These are phyloP conservation scores for Aspergillus versicolor DNA, from an alignment of 2,329 filamentous ascomycete species.

Conservation along the genomic window DNA sequence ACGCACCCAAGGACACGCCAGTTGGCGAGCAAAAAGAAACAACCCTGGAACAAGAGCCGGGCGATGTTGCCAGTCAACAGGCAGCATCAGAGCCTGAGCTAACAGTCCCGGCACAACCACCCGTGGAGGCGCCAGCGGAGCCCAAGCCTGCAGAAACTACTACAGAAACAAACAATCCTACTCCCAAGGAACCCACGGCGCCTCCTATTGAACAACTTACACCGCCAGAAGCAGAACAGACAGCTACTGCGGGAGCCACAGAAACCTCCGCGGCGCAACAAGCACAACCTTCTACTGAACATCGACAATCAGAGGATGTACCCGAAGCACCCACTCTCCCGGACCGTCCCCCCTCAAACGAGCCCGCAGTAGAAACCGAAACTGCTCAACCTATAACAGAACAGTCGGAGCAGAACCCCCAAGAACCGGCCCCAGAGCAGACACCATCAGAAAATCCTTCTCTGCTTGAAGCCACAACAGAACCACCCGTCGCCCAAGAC, in stretches of 20 bases:
- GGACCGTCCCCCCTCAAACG: background rate
- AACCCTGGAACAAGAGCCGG: constrained; percentile 3
- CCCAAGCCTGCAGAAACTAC: background rate
- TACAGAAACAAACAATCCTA: background rate
- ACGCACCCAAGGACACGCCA: constrained; percentile 9
- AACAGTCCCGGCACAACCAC: background rate
- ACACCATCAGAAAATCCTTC: background rate
- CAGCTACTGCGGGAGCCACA: background rate
- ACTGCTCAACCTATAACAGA: background rate
- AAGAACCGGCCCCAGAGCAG: background rate
- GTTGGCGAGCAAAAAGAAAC: constrained; percentile 1
- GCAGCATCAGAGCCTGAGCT: background rate
- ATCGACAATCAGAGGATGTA: background rate
- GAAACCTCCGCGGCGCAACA: background rate
- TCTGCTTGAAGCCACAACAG: background rate
- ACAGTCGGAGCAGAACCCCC: background rate
- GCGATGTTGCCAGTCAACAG: background rate
- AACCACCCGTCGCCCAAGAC: background rate
- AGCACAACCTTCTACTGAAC: background rate
- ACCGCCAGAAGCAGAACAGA: background rate
- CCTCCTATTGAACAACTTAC: constrained; percentile 6
- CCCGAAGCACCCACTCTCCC: background rate
- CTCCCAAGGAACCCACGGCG: background rate
- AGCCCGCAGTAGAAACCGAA: background rate
- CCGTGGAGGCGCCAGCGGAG: background rate